Percentiles rank a stretch among this genome's conserved stretches.
Conservation (phyloP, 768 basidiomycete genomes). For the Chalciporus sphaerocephalus region DNA sequence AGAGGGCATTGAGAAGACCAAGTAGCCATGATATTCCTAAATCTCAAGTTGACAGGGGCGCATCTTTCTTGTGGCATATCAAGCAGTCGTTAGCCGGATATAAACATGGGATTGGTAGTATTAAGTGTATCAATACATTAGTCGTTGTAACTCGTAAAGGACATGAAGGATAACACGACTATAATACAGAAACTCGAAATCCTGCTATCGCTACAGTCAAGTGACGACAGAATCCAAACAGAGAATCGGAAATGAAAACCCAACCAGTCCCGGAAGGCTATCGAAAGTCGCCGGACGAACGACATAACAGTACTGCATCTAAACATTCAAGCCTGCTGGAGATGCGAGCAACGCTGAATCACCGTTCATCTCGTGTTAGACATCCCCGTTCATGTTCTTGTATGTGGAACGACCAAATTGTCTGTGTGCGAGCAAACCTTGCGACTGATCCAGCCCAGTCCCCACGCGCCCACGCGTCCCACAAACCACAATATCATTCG, state of each 20-base stretch:
- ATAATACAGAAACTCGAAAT: too few species aligned
- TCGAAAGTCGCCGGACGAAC: background rate
- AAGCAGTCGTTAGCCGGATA: too few species aligned
- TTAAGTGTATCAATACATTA: too few species aligned
- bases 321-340: slow-evolving; percentile 5
- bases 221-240: background rate
- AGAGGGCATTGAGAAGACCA: too few species aligned
- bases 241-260: background rate
- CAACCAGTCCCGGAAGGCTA: background rate
- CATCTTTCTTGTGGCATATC: too few species aligned
- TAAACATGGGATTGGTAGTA: too few species aligned
- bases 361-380: too few species aligned
- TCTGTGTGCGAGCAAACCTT: slow-evolving; percentile 9
- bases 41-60: too few species aligned
- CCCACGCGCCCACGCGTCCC: slow-evolving; percentile 55
- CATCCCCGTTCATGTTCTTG: slow-evolving; percentile 1
- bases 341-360: slow-evolving; percentile 12
- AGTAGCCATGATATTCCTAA: too few species aligned
- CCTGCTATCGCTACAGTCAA: too few species aligned
- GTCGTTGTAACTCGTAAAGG: too few species aligned
- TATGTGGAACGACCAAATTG: background rate
- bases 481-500: slow-evolving; percentile 66
- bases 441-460: slow-evolving; percentile 42
- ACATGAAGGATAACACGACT: too few species aligned
- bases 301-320: slow-evolving; percentile 5